These are phyloP conservation scores for Serendipita vermifera DNA, from an alignment of 768 basidiomycete genomes.

Conservation along the genomic window DNA sequence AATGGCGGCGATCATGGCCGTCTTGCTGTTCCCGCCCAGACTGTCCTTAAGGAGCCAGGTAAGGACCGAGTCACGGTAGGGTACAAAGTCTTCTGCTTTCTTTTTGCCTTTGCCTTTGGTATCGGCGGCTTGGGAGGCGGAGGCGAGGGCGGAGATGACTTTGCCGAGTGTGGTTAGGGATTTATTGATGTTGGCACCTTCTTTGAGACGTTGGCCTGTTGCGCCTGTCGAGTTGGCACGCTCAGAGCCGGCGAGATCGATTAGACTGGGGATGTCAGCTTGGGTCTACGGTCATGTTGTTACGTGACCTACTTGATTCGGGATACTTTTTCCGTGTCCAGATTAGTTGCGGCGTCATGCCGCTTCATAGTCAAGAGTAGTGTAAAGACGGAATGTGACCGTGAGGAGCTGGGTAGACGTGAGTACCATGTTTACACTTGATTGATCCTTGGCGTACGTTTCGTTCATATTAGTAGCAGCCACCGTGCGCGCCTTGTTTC, in stretches of 20 bases:
- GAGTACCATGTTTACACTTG: background rate
- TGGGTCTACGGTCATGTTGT: constrained; percentile 6
- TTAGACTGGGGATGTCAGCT: constrained; percentile 41
- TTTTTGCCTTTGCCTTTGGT: constrained; percentile 57
- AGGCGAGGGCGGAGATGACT: constrained; percentile 84
- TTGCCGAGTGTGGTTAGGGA: constrained; percentile 95
- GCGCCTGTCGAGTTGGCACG: constrained; percentile 96
- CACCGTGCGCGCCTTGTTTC: constrained; percentile 95
- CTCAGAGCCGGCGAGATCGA: constrained; percentile 95
- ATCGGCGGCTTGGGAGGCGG: constrained; percentile 45
- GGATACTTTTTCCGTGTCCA: constrained; percentile 98
- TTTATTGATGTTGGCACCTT: constrained; percentile 98
- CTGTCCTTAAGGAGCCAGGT: constrained; percentile 99
- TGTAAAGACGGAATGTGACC: constrained; percentile 97
- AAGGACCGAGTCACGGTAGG: constrained; percentile 94
- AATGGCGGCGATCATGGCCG: constrained; percentile 99
- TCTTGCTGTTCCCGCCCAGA: constrained; percentile 92
- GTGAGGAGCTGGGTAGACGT: constrained; percentile 52
- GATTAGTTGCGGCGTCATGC: constrained; percentile 67
- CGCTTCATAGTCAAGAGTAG: constrained; percentile 86
- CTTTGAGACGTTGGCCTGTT: constrained; percentile 89
- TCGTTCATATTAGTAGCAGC: constrained; percentile 99
- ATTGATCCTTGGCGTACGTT: constrained; percentile 45
- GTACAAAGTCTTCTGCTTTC: constrained; percentile 84
- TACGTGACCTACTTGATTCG: constrained; percentile 68